A percentile compares a stretch with the other conserved stretches of the same genome.
phyloP scores from a whole-genome alignment of 768 basidiomycete genomes.

The Agaricus subrufescens region DNA sequence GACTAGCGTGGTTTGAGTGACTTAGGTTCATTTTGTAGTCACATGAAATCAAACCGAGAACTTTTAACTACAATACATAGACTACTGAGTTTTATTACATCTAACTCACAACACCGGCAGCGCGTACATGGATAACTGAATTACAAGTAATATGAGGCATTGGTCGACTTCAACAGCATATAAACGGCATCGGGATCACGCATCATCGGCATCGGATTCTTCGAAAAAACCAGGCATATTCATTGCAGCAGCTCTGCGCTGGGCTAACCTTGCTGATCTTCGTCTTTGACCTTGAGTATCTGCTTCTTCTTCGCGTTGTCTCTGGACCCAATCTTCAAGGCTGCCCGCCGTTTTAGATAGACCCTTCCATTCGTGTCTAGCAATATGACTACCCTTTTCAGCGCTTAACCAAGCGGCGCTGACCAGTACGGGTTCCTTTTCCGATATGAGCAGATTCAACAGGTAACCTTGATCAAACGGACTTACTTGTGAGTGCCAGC shows the following conservation, averaged over 20 bases:
- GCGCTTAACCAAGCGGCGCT: constrained; percentile 83
- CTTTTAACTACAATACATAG: background rate
- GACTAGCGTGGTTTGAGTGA: no score
- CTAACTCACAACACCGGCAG: background rate
- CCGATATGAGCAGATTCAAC: background rate
- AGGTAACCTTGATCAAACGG: background rate
- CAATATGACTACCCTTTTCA: constrained; percentile 69
- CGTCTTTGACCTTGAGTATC: constrained; percentile 18
- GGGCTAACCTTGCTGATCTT: constrained; percentile 19
- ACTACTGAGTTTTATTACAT: background rate
- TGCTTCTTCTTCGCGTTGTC: constrained; percentile 21
- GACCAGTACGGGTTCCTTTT: constrained; percentile 83
- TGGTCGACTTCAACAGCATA: background rate
- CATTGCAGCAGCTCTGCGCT: background rate
- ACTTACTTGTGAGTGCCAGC: constrained; percentile 83
- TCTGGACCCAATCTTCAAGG: constrained; percentile 76
- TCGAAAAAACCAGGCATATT: constrained; percentile 9
- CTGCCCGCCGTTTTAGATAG: constrained; percentile 61
- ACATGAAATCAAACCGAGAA: background rate
- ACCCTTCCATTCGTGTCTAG: constrained; percentile 96
- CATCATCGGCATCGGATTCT: constrained; percentile 7
- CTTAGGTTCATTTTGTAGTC: no score
- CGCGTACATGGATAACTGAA: background rate
- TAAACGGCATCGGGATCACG: background rate
- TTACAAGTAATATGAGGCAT: background rate